Evolutionary conservation across 2,329 filamentous ascomycete genomes (phyloP).

Genomic region (Triangularia verruculosa): DNA sequence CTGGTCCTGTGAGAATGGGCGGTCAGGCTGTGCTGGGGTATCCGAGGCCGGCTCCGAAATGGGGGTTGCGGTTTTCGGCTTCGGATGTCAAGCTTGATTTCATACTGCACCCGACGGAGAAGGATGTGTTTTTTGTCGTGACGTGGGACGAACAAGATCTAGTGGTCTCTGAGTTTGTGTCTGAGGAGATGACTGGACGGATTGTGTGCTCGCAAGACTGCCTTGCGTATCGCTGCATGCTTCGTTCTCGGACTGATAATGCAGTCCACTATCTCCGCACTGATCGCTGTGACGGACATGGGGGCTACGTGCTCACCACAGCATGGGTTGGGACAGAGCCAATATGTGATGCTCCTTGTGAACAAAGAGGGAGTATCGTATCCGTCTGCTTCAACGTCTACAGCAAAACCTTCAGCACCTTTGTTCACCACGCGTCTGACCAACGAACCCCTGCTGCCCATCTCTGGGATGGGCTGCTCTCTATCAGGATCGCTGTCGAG

Average conservation of each 20-base stretch:
- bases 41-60: slow-evolving; percentile 1
- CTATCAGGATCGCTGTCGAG: background rate
- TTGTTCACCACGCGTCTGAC: slow-evolving; percentile 9
- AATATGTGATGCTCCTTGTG: background rate
- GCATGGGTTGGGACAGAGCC: slow-evolving; percentile 3
- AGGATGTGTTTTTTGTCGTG: background rate
- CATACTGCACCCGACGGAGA: slow-evolving; percentile 8
- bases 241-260: background rate
- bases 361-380: background rate
- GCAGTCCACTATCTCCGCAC: slow-evolving; percentile 11
- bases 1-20: slow-evolving; percentile 8
- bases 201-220: background rate
- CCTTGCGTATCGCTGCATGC: slow-evolving; percentile 1
- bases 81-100: slow-evolving; percentile 13
- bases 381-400: slow-evolving; percentile 15
- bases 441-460: background rate
- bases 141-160: slow-evolving; percentile 10
- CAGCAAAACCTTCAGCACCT: slow-evolving; percentile 6
- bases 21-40: slow-evolving; percentile 7
- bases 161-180: slow-evolving; percentile 6
- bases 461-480: slow-evolving; percentile 11
- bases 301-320: slow-evolving; percentile 13
- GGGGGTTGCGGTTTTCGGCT: slow-evolving; percentile 7
- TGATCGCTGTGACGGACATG: slow-evolving; percentile 11
- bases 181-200: background rate